A percentile compares a stretch with the other conserved stretches of the same genome.
Evolutionary conservation across 2,329 filamentous ascomycete species (phyloP).

Genomic region (Ophiosphaerella narmari): DNA sequence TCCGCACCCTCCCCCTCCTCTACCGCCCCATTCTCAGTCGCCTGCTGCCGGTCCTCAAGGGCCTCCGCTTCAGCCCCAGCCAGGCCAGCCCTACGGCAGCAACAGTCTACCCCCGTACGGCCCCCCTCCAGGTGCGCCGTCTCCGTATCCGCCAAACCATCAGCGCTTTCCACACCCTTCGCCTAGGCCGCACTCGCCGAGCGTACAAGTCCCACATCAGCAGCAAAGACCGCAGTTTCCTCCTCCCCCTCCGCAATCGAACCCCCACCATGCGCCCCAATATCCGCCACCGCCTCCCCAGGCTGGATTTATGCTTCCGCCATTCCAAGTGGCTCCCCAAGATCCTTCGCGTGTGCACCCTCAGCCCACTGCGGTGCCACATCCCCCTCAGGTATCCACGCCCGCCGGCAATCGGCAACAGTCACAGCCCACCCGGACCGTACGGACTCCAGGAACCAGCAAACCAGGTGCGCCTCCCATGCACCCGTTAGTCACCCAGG

Average conservation of each 20-base stretch:
- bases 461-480: constrained; percentile 23
- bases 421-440: constrained; percentile 4
- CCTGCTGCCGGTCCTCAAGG: constrained; percentile 43
- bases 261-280: constrained; percentile 39
- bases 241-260: constrained; percentile 34
- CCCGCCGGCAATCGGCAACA: constrained; percentile 26
- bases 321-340: constrained; percentile 54
- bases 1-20: constrained; percentile 19
- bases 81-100: constrained; percentile 25
- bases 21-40: constrained; percentile 38
- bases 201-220: constrained; percentile 34
- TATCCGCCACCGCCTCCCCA: constrained; percentile 46
- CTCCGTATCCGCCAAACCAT: constrained; percentile 36
- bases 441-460: constrained; percentile 20
- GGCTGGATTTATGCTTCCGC: constrained; percentile 54
- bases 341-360: constrained; percentile 47
- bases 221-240: constrained; percentile 40
- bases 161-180: constrained; percentile 32
- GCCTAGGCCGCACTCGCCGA: constrained; percentile 39
- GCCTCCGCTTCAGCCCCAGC: constrained; percentile 37
- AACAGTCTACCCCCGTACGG: constrained; percentile 34
- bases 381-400: constrained; percentile 36
- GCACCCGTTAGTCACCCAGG: constrained; percentile 30
- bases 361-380: constrained; percentile 30
- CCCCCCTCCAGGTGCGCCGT: constrained; percentile 27